These are phyloP conservation scores for Ustilago nuda DNA, from an alignment of 1,284 basidiomycete species.

Conservation along the genomic window DNA sequence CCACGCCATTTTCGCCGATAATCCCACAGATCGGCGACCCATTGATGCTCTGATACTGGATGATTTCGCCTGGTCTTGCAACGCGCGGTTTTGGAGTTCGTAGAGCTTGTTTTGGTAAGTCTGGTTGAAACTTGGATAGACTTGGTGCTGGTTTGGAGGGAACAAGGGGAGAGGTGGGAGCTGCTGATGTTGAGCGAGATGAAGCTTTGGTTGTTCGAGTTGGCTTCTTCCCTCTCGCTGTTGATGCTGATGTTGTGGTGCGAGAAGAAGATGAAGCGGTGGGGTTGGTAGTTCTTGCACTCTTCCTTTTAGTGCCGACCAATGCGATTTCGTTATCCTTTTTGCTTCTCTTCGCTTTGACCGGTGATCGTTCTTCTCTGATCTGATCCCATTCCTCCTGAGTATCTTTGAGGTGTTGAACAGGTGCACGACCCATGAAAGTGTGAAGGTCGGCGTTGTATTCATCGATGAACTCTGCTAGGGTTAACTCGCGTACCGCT, in stretches of 20 bases:
- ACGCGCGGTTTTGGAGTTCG: slow-evolving; percentile 42
- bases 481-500: slow-evolving; percentile 40
- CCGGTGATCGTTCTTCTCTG: slow-evolving; percentile 26
- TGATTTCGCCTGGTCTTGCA: slow-evolving; percentile 49
- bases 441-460: slow-evolving; percentile 49
- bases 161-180: slow-evolving; percentile 7
- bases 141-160: slow-evolving; percentile 36
- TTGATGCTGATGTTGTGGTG: slow-evolving; percentile 4
- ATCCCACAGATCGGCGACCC: slow-evolving; percentile 57
- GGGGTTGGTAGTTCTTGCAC: slow-evolving; percentile 16
- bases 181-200: slow-evolving; percentile 4
- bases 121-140: slow-evolving; percentile 38
- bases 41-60: slow-evolving; percentile 53
- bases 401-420: slow-evolving; percentile 34
- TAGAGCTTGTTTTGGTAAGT: slow-evolving; percentile 29
- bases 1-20: slow-evolving; percentile 47
- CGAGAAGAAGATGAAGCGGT: slow-evolving; percentile 17
- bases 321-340: slow-evolving; percentile 22
- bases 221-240: slow-evolving; percentile 10
- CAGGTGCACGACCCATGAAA: slow-evolving; percentile 43
- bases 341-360: slow-evolving; percentile 31
- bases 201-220: slow-evolving; percentile 10
- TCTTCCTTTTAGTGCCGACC: slow-evolving; percentile 9
- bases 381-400: slow-evolving; percentile 55
- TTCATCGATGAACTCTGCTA: slow-evolving; percentile 49